Evolutionary conservation across 495 filamentous ascomycete genomes (phyloP).

Genomic region (Bombardia bombarda): DNA sequence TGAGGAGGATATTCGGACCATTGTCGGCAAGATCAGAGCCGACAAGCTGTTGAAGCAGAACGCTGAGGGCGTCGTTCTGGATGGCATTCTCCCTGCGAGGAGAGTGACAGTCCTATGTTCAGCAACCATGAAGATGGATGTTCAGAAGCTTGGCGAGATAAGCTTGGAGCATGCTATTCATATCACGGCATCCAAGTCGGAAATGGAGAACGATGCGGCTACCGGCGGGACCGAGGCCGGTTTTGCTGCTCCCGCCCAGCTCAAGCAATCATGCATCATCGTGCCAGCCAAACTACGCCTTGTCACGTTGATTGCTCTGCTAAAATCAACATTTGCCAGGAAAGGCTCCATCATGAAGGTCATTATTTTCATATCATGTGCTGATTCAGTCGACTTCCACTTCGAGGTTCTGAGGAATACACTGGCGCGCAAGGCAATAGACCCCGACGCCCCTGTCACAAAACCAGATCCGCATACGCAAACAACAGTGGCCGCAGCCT

Average conservation of each 20-base stretch:
- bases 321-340: conserved; percentile 79
- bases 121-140: conserved; percentile 94
- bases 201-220: conserved; percentile 35
- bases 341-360: conserved; percentile 87
- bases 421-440: conserved; percentile 14
- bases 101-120: conserved; percentile 90
- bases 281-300: conserved; percentile 83
- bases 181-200: conserved; percentile 60
- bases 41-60: conserved; percentile 33
- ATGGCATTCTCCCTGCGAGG: conserved; percentile 56
- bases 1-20: conserved; percentile 73
- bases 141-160: conserved; percentile 84
- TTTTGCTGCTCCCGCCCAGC: conserved; percentile 84
- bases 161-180: conserved; percentile 89
- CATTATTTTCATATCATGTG: conserved; percentile 93
- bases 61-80: conserved; percentile 31
- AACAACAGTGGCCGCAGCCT: conserved; percentile 33
- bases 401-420: conserved; percentile 75
- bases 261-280: conserved; percentile 83
- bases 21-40: conserved; percentile 66
- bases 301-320: conserved; percentile 72
- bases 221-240: conserved; percentile 40
- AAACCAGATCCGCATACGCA: conserved; percentile 24
- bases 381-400: conserved; percentile 94
- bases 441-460: conserved; percentile 18